These are phyloP conservation scores for Aureobasidium uvarum DNA, from an alignment of 2,329 filamentous ascomycete species.

Conservation along the genomic window DNA sequence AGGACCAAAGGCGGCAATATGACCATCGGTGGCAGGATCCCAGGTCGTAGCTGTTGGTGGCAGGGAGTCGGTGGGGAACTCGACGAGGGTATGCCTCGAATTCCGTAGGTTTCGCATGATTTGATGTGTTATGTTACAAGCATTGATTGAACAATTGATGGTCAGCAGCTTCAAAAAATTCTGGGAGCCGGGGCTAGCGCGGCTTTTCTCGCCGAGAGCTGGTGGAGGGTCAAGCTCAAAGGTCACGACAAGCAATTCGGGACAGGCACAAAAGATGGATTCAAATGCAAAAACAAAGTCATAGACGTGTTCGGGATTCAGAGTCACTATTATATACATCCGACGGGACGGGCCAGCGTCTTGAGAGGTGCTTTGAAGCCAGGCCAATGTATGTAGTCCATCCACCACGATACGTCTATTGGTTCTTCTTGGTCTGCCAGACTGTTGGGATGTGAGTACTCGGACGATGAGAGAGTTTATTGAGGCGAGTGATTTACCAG, in stretches of 20 bases:
- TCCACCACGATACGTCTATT: constrained; percentile 33
- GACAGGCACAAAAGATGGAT: neutral
- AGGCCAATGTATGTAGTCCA: constrained; percentile 15
- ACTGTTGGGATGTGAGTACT: constrained; percentile 47
- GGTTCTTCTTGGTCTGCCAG: constrained; percentile 67
- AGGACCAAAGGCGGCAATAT: constrained; percentile 84
- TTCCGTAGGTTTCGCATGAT: constrained; percentile 86
- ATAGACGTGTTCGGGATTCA: constrained; percentile 17
- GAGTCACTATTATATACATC: constrained; percentile 27
- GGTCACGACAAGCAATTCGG: constrained; percentile 13
- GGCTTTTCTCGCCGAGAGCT: constrained; percentile 26
- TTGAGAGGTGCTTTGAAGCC: constrained; percentile 5
- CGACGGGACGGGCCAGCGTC: constrained; percentile 9
- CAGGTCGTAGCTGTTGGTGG: constrained; percentile 76
- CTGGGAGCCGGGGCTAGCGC: constrained; percentile 25
- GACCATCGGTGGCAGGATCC: constrained; percentile 74
- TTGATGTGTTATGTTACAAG: constrained; percentile 32
- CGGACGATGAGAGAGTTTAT: neutral
- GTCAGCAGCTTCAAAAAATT: constrained; percentile 29
- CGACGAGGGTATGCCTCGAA: constrained; percentile 67
- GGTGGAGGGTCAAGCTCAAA: constrained; percentile 20
- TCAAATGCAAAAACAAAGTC: neutral
- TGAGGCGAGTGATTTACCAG: constrained; percentile 52
- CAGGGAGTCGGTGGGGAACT: constrained; percentile 54
- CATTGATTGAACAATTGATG: constrained; percentile 29